Base-by-base conservation (phyloP, 2,329 filamentous ascomycete genomes). In the Diatrype stigma region DNA sequence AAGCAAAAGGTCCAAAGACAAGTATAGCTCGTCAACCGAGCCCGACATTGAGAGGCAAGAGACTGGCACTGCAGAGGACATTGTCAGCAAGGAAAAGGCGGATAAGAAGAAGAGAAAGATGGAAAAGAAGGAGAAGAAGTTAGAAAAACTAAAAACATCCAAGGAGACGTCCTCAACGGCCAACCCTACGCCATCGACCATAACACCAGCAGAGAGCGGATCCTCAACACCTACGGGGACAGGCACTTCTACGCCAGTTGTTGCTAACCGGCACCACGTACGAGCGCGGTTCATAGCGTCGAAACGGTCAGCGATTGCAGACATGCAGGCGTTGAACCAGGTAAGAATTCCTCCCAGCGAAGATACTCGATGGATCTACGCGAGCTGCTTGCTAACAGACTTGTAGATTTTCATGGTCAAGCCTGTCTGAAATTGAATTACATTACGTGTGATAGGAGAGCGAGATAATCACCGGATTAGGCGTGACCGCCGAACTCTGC, bases 231-330 rank as follows among this genome's bases (percentile, higher is more conserved):
- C 72, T 6, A 66, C 65, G 1, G 72, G 69, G 22, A 73, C 74
- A 45, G 73, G 71, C 48, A 73, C 70, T 44, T 74, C 74, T 26
- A 78, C 73, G 28, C 75, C 76, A 53, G 71, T 70, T 67, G 72
- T 77, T 54, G 75, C 79, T 23, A 83, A 79, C 46, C 81, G 90
- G 56, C 89, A 92, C 66, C 81, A 87, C 49, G 83, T 92, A 45
- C 78, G 93, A 56, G 84, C 89, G 59, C 80, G 90, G 53, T 90
- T 92, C 69, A 96, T 97, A 63, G 87, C 87, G 51, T 89, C 94
- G 61, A 97, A 97, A 76, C 85, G 84, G 62, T 82, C 86, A 73
- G 91, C 92, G 2, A 81, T 91, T 52, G 80, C 90, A 73, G 89
- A 96, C 68, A 80, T 85, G 46, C 84, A 87, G 63, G 89, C 91